phyloP scores from a whole-genome alignment of 441 rosid species.

The Manihot esculenta region DNA sequence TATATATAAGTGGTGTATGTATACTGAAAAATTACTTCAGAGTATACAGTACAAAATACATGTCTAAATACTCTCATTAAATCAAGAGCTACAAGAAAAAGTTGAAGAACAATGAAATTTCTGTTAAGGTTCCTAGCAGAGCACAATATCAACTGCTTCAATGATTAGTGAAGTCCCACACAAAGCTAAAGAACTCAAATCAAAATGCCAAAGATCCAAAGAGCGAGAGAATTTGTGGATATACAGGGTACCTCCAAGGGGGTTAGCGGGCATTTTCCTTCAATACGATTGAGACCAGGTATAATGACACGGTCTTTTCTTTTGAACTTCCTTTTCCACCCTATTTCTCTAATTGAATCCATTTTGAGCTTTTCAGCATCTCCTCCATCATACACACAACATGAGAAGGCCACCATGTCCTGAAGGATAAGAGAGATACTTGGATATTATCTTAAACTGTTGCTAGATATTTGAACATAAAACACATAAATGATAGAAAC shows the following conservation, averaged over 20 bases:
- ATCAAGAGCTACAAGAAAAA: too few relatives aligned
- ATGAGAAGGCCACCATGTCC: slow-evolving; percentile 99
- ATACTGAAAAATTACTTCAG: too few relatives aligned
- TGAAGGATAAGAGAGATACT: slow-evolving; percentile 25
- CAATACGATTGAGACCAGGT: slow-evolving; percentile 75
- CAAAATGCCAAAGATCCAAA: slow-evolving; percentile 13
- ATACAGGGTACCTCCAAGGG: slow-evolving; percentile 74
- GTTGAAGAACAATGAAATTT: neutral
- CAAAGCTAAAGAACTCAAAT: neutral
- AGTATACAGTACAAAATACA: too few relatives aligned
- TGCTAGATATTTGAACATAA: neutral
- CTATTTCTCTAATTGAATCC: slow-evolving; percentile 64
- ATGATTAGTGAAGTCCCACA: neutral
- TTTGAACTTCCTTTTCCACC: slow-evolving; percentile 88
- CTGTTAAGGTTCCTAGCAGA: neutral
- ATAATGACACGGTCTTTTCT: slow-evolving; percentile 53
- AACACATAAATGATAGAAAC: neutral
- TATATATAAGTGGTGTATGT: too few relatives aligned
- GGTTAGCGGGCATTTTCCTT: slow-evolving; percentile 92
- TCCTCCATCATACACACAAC: slow-evolving; percentile 92
- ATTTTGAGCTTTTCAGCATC: slow-evolving; percentile 61
- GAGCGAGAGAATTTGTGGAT: slow-evolving; percentile 13
- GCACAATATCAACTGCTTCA: neutral
- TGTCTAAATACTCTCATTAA: too few relatives aligned
- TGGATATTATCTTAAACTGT: neutral